These are phyloP conservation scores for Aspergillus awamori DNA, from an alignment of 2,329 filamentous ascomycete genomes.

Conservation along the genomic window DNA sequence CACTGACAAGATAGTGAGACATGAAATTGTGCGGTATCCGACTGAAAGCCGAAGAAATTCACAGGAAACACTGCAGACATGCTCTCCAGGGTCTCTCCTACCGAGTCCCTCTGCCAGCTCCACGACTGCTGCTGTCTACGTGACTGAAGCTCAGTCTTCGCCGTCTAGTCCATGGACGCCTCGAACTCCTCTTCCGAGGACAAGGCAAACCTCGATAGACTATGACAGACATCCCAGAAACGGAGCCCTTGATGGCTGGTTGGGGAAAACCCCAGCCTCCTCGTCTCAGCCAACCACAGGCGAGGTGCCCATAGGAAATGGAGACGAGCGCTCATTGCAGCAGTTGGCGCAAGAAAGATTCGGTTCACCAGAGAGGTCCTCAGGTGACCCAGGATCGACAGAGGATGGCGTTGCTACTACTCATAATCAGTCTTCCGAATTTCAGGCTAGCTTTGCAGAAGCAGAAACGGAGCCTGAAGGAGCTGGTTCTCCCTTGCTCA, in stretches of 20 bases:
- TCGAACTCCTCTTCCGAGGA: background rate
- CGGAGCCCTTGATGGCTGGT: conserved; percentile 38
- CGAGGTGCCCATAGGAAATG: background rate
- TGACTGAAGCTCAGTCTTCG: conserved; percentile 10
- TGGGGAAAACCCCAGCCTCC: conserved; percentile 21
- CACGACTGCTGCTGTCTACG: conserved; percentile 10
- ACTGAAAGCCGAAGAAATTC: background rate
- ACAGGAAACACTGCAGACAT: background rate
- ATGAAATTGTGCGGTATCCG: background rate
- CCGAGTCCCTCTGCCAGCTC: conserved; percentile 24
- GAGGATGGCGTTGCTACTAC: background rate
- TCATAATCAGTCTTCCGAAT: background rate
- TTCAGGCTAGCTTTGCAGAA: too few relatives aligned
- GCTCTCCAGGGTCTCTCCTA: conserved; percentile 11
- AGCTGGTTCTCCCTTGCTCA: background rate
- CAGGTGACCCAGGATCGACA: background rate
- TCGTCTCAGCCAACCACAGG: background rate
- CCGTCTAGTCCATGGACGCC: background rate
- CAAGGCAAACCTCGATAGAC: conserved; percentile 20
- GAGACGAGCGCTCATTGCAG: conserved; percentile 12
- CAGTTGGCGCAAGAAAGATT: conserved; percentile 22
- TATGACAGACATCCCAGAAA: conserved; percentile 26
- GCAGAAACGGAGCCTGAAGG: background rate
- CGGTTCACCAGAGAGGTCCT: background rate
- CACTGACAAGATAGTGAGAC: background rate